A percentile compares a stretch with the other conserved stretches of the same genome.
Evolutionary conservation across 2,329 filamentous ascomycete genomes (phyloP).

Genomic region (Aureobasidium leucospermi): DNA sequence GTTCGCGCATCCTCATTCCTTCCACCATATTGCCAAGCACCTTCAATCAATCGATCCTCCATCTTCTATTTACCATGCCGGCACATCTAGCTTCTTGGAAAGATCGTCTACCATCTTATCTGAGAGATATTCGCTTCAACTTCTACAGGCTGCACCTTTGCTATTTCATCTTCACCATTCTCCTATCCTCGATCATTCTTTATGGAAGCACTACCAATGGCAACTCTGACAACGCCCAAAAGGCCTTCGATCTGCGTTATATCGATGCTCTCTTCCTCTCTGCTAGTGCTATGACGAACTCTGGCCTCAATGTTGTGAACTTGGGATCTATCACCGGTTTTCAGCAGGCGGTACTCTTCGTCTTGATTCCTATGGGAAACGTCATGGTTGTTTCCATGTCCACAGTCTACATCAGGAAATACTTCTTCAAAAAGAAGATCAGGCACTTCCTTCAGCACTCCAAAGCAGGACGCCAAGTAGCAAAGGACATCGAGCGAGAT

Average conservation of each 20-base stretch:
- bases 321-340: slow-evolving; percentile 15
- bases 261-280: slow-evolving; percentile 18
- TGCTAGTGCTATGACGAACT: slow-evolving; percentile 17
- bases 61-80: background rate
- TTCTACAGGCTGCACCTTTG: slow-evolving; percentile 17
- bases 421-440: slow-evolving; percentile 15
- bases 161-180: slow-evolving; percentile 18
- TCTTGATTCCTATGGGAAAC: slow-evolving; percentile 17
- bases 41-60: background rate
- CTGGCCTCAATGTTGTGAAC: slow-evolving; percentile 17
- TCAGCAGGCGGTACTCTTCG: slow-evolving; percentile 16
- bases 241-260: slow-evolving; percentile 11
- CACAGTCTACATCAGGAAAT: slow-evolving; percentile 14
- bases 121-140: slow-evolving; percentile 6
- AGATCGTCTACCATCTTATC: background rate
- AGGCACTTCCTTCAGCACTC: slow-evolving; percentile 1
- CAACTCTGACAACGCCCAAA: background rate
- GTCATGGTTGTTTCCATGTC: slow-evolving; percentile 16
- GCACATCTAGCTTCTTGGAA: background rate
- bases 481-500: background rate
- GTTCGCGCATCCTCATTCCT: background rate
- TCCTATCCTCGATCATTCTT: slow-evolving; percentile 16
- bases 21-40: background rate
- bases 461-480: background rate
- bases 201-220: slow-evolving; percentile 15